Base-by-base conservation (phyloP, 768 basidiomycete species). In the Leccinum fibrillosum region DNA sequence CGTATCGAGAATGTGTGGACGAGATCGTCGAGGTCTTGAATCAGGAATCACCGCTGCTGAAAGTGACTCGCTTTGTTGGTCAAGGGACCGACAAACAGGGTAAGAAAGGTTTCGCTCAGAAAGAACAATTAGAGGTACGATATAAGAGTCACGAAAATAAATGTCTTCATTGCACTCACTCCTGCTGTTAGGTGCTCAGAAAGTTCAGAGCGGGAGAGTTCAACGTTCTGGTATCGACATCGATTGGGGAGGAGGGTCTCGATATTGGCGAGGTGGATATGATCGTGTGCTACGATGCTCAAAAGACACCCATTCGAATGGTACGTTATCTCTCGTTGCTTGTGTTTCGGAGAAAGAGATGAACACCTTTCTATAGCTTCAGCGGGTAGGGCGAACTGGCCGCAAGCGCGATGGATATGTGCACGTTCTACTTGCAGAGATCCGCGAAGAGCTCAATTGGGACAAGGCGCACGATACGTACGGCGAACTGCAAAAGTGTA, bases 241-340 rank as follows among this genome's bases (percentile, higher is more conserved):
- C 90, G 4, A 93, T 99, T 55, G 97, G 97, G 21, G 97, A 99
- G 74, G 97, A 99, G 73, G 97, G 97, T 57, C 79, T 99, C 17
- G 97, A 99, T 71, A 99, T 99, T 55, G 97, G 97, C 32, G 95
- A 97, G 70, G 88, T 99, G 15, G 97, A 99, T 70, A 79, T 94
- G 68, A 96, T 98, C 56, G 78, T 98, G 50, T 98, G 95, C 67
- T 99, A 98, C 71, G 97, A 99, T 64, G 88, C 94, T 25, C 92
- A 95, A 66, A 97, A 96, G 77, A 92, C 92, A 1, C 90, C 95
- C 1, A 94, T 98, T 61, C 92, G 95, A 57, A 94, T 97, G 90
- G 96, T 96, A 71, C 53, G 85, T 62, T 23, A 48, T 39, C 35
- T 32, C 57, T 48, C 34, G 26, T 35, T 23, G 1, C 35, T 19